Base-by-base conservation (phyloP, 2,329 filamentous ascomycete genomes). In the Ophiostoma tasmaniense region DNA sequence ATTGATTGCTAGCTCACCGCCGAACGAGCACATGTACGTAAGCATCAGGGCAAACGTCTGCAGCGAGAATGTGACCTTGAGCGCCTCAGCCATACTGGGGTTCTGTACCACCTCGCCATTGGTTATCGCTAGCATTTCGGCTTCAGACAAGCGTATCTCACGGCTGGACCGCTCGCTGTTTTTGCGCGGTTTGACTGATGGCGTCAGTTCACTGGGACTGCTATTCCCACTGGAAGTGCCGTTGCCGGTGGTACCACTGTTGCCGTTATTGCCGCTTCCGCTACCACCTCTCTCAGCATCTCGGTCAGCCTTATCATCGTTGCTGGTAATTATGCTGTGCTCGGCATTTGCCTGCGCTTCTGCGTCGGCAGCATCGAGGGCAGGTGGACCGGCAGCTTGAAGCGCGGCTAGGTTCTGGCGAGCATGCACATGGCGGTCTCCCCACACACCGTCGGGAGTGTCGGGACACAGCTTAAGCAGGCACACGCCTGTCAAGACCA, bases 381-480 rank as follows among this genome's bases (percentile, higher is more conserved):
- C 3, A 11, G 61, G 35, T 37, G 61, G 20, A 2, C n/a, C 20
- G 22, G 20, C 61, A 1, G 33, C 30, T 8, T 37, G 78, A 73
- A 85, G 82, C 17, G 78, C 77, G 65, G 79, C 80, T 66, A 84
- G 80, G 76, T 82, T 84, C 72, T 85, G 82, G 68, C 85, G 80
- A 1, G 84, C 82, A 71, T 83, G 84, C 61, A 85, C 79, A 66
- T 87, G 83, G 37, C 92, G 87, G 52, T 94, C 89, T 7, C 85
- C 85, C 93, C 93, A 97, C 72, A 87, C 88, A 42, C 93, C 93
- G 0, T 87, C 90, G 0, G 93, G 93, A 0, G 91, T 93, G 75
- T 97, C 93, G 1, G 68, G 55, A 20, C 68, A 67, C 1, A 69
- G 33, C 3, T 62, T 13, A 0, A 69, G 42, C 42, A 69, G 14